Conservation (phyloP, 1,139 yeast species). For the Trichomonascaceae sp. region DNA sequence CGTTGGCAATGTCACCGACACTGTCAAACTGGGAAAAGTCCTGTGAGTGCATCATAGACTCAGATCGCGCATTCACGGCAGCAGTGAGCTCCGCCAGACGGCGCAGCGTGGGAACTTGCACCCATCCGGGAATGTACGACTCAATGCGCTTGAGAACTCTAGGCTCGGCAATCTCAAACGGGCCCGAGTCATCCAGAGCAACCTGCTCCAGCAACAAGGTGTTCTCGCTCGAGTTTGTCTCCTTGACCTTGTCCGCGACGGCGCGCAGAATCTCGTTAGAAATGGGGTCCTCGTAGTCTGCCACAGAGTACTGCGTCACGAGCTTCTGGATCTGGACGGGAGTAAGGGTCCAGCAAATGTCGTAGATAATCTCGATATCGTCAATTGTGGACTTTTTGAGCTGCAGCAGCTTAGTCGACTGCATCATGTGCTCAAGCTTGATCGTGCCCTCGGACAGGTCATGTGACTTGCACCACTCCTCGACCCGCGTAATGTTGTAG, state of each 20-base stretch:
- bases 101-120: slow-evolving; percentile 78
- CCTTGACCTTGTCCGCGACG: slow-evolving; percentile 75
- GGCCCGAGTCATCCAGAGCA: slow-evolving; percentile 54
- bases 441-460: slow-evolving; percentile 85
- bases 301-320: slow-evolving; percentile 78
- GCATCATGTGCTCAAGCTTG: slow-evolving; percentile 77
- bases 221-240: slow-evolving; percentile 25
- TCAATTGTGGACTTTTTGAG: slow-evolving; percentile 80
- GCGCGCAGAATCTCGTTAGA: slow-evolving; percentile 71
- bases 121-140: slow-evolving; percentile 93
- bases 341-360: slow-evolving; percentile 85
- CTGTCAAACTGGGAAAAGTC: no score
- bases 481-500: slow-evolving; percentile 90
- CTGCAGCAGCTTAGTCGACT: slow-evolving; percentile 88
- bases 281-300: slow-evolving; percentile 92
- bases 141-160: slow-evolving; percentile 84
- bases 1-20: no score
- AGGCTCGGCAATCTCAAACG: slow-evolving; percentile 74
- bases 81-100: slow-evolving; percentile 86
- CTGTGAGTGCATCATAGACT: no score
- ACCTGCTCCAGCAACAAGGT: slow-evolving; percentile 40
- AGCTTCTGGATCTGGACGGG: slow-evolving; percentile 91
- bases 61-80: no score
- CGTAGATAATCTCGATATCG: slow-evolving; percentile 87
- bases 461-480: slow-evolving; percentile 97